A percentile compares a stretch with the other conserved stretches of the same genome.
phyloP scores from a whole-genome alignment of 2,329 filamentous ascomycete species.

The Simplicillium aogashimaense region DNA sequence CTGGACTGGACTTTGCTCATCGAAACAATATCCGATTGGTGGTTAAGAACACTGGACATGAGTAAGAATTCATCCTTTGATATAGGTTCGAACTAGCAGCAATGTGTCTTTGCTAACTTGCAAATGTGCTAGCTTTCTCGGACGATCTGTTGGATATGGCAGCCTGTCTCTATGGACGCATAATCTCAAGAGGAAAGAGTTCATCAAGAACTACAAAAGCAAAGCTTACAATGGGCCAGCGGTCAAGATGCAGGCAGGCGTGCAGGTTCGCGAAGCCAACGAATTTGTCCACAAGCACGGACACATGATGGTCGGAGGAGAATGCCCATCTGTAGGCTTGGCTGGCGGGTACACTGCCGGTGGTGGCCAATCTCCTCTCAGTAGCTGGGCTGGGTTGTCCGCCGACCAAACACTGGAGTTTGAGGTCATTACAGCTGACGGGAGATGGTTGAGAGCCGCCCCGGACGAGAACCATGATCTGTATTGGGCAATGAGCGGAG shows the following conservation, averaged over 20 bases:
- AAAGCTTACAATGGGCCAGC: slow-evolving; percentile 38
- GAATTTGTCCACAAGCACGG: slow-evolving; percentile 33
- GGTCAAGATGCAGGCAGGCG: slow-evolving; percentile 43
- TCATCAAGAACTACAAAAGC: slow-evolving; percentile 18
- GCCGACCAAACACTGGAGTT: slow-evolving; percentile 49
- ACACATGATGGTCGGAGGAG: slow-evolving; percentile 42
- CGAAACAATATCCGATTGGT: slow-evolving; percentile 25
- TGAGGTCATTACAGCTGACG: slow-evolving; percentile 43
- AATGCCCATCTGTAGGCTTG: slow-evolving; percentile 44
- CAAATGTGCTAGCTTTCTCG: slow-evolving; percentile 11
- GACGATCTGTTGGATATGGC: slow-evolving; percentile 26
- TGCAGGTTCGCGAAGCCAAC: slow-evolving; percentile 36
- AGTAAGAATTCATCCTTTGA: slow-evolving; percentile 8
- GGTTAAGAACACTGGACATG: slow-evolving; percentile 22
- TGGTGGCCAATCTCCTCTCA: slow-evolving; percentile 47
- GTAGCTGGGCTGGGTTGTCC: slow-evolving; percentile 42
- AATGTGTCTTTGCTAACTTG: background rate
- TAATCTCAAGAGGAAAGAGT: slow-evolving; percentile 18
- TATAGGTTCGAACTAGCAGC: background rate
- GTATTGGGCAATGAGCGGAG: slow-evolving; percentile 56
- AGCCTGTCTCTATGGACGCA: slow-evolving; percentile 28
- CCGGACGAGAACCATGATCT: slow-evolving; percentile 40
- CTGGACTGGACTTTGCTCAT: slow-evolving; percentile 25
- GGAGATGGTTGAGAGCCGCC: slow-evolving; percentile 36
- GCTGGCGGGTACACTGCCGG: slow-evolving; percentile 52